A percentile compares a stretch with the other conserved stretches of the same genome.
Evolutionary conservation across 768 basidiomycete species (phyloP).

Genomic region (Podaxis rugospora): DNA sequence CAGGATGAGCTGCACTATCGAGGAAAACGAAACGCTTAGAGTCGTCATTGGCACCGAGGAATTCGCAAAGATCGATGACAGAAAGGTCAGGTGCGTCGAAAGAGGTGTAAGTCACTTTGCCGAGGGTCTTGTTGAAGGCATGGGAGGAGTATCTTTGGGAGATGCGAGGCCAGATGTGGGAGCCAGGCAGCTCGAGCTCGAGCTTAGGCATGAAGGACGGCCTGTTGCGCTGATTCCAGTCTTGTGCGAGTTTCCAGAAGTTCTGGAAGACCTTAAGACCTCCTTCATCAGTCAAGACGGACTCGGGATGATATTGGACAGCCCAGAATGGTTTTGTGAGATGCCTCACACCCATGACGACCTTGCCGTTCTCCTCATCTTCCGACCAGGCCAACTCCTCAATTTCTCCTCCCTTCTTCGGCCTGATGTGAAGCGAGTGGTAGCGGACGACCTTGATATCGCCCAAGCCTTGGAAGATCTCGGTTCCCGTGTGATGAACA

Average conservation of each 20-base stretch:
- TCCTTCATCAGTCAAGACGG: conserved; percentile 65
- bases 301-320: conserved; percentile 89
- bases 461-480: conserved; percentile 57
- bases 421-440: conserved; percentile 70
- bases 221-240: conserved; percentile 43
- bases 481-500: conserved; percentile 52
- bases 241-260: conserved; percentile 66
- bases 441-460: conserved; percentile 66
- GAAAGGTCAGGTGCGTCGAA: conserved; percentile 40
- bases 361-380: conserved; percentile 62
- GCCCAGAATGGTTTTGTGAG: conserved; percentile 71
- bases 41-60: conserved; percentile 56
- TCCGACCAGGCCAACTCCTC: conserved; percentile 71
- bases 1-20: conserved; percentile 74
- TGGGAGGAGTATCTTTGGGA: conserved; percentile 20
- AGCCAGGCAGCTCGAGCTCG: conserved; percentile 27
- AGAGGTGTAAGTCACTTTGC: conserved; percentile 26
- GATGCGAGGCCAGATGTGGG: conserved; percentile 56
- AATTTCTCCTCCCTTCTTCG: conserved; percentile 41
- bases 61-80: conserved; percentile 50
- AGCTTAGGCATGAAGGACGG: conserved; percentile 37
- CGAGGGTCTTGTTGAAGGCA: conserved; percentile 16
- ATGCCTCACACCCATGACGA: conserved; percentile 76
- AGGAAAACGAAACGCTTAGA: conserved; percentile 62
- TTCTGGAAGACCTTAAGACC: conserved; percentile 66